These are phyloP conservation scores for Quercus dentata DNA, from an alignment of 306 rosid species.

Conservation along the genomic window DNA sequence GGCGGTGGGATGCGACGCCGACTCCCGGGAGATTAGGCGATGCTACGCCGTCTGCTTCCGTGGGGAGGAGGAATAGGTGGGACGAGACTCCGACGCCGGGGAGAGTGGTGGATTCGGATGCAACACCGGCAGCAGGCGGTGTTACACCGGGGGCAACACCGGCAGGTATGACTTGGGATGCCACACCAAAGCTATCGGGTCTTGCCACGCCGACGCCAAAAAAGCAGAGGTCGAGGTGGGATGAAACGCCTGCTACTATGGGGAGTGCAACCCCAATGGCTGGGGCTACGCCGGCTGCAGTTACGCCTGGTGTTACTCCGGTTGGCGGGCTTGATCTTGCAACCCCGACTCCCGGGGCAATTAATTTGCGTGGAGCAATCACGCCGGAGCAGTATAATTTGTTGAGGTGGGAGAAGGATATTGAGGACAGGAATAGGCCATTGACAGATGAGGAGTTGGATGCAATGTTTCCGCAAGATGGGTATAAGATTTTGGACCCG, in stretches of 20 bases:
- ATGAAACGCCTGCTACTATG: conserved; percentile 74
- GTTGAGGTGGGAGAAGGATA: conserved; percentile 78
- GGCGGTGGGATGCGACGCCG: conserved; percentile 68
- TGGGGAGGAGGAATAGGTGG: conserved; percentile 75
- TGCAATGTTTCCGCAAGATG: conserved; percentile 73
- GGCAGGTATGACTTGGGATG: conserved; percentile 81
- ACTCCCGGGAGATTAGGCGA: conserved; percentile 62
- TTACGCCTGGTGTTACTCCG: conserved; percentile 71
- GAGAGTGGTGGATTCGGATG: conserved; percentile 56
- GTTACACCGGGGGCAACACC: conserved; percentile 78
- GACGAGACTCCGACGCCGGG: conserved; percentile 78
- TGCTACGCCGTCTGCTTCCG: conserved; percentile 40
- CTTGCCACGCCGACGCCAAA: conserved; percentile 73
- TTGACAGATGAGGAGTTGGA: conserved; percentile 75
- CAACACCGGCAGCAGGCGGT: conserved; percentile 63
- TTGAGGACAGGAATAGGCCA: conserved; percentile 74
- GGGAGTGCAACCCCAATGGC: conserved; percentile 70
- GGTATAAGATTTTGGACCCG: conserved; percentile 71
- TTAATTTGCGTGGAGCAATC: conserved; percentile 55
- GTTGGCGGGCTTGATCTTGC: conserved; percentile 68
- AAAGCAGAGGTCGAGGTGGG: conserved; percentile 73
- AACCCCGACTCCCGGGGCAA: conserved; percentile 61
- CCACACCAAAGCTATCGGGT: conserved; percentile 67
- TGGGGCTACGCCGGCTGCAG: conserved; percentile 59
- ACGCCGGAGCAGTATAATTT: conserved; percentile 76